These are phyloP conservation scores for Penicillium cinerascens DNA, from an alignment of 495 filamentous ascomycete species.

Conservation along the genomic window DNA sequence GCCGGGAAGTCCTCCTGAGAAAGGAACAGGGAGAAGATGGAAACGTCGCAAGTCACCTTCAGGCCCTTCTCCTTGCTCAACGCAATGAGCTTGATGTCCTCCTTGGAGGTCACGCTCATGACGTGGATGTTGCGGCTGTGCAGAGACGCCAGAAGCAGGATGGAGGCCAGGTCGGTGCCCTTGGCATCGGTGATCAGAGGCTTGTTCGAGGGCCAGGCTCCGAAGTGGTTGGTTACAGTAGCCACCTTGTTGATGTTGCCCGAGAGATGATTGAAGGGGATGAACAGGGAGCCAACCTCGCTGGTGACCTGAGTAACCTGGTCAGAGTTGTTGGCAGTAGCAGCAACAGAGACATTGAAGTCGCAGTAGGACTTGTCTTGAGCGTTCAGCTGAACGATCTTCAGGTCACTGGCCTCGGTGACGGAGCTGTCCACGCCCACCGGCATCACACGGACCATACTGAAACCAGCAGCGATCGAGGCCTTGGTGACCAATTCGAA, in stretches of 20 bases:
- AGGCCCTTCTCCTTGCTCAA: constrained; percentile 79
- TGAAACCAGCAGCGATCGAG: constrained; percentile 75
- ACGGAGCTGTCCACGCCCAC: constrained; percentile 69
- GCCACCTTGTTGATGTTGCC: constrained; percentile 87
- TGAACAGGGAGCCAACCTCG: constrained; percentile 81
- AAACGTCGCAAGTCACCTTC: constrained; percentile 81
- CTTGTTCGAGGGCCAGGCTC: constrained; percentile 75
- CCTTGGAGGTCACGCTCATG: constrained; percentile 75
- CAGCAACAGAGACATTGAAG: constrained; percentile 82
- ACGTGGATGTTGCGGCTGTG: constrained; percentile 83
- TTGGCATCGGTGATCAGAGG: constrained; percentile 84
- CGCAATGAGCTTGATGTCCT: constrained; percentile 77
- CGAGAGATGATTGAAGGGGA: constrained; percentile 83
- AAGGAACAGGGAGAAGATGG: constrained; percentile 76
- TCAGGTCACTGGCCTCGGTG: constrained; percentile 67
- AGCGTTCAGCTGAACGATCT: constrained; percentile 72
- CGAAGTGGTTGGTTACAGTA: constrained; percentile 76
- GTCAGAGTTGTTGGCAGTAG: constrained; percentile 71
- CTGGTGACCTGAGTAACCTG: constrained; percentile 68
- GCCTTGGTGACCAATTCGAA: constrained; percentile 69
- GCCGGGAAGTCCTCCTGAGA: constrained; percentile 70
- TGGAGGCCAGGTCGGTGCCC: constrained; percentile 76
- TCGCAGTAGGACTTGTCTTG: constrained; percentile 68
- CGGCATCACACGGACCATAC: constrained; percentile 80
- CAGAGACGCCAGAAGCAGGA: constrained; percentile 74